These are phyloP conservation scores for Phylloporus scabripes DNA, from an alignment of 768 basidiomycete genomes.

Conservation along the genomic window DNA sequence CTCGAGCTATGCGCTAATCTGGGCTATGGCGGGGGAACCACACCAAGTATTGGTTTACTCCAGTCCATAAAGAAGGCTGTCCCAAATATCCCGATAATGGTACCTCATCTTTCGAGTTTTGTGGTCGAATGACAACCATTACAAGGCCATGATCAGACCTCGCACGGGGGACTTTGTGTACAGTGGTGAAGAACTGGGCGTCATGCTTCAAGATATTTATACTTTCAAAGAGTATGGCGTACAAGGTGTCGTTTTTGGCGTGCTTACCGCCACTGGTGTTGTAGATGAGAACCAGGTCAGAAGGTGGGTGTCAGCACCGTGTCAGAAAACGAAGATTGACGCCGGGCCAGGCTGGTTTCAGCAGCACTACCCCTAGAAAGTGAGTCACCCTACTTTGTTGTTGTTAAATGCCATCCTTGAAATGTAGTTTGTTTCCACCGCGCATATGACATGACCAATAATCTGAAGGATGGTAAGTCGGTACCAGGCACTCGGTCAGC, in stretches of 20 bases:
- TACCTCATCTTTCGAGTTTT: constrained; percentile 26
- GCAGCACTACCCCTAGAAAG: constrained; percentile 61
- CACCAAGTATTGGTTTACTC: constrained; percentile 73
- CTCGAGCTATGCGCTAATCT: constrained; percentile 68
- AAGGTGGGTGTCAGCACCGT: constrained; percentile 25
- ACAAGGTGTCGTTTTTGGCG: constrained; percentile 64
- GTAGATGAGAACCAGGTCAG: constrained; percentile 57
- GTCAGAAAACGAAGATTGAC: constrained; percentile 1
- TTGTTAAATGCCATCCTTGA: background rate
- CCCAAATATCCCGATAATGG: constrained; percentile 62
- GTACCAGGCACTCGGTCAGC: background rate
- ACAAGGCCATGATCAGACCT: constrained; percentile 75
- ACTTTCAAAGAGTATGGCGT: constrained; percentile 53
- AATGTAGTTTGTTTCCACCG: constrained; percentile 71
- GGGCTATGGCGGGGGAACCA: constrained; percentile 70
- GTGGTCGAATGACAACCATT: background rate
- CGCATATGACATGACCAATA: constrained; percentile 68
- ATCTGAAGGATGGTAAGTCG: constrained; percentile 46
- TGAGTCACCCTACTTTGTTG: constrained; percentile 19
- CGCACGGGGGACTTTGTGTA: constrained; percentile 78
- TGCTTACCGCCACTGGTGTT: constrained; percentile 49
- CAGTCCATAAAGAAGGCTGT: constrained; percentile 46
- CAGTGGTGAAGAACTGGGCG: constrained; percentile 54
- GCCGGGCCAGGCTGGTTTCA: constrained; percentile 43
- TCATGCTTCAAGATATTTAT: constrained; percentile 72